A percentile compares a stretch with the other conserved stretches of the same genome.
Conservation (phyloP, 345 rosid species). For the Raphanus sativus region DNA sequence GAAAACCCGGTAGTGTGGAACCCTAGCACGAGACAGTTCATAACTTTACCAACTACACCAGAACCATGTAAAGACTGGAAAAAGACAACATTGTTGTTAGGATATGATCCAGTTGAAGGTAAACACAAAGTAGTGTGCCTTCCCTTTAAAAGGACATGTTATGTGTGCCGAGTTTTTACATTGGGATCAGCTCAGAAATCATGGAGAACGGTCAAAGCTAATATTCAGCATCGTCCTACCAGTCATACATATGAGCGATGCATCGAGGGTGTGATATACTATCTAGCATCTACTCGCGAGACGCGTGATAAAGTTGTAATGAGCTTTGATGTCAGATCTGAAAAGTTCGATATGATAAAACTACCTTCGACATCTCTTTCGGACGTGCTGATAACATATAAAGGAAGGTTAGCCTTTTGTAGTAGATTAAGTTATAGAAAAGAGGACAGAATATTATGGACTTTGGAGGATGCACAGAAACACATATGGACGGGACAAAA, state of each 20-base stretch:
- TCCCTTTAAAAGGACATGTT: background rate
- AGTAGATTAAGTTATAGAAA: background rate
- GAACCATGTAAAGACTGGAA: background rate
- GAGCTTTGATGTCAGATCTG: background rate
- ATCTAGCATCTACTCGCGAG: background rate
- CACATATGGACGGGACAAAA: background rate
- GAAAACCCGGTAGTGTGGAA: background rate
- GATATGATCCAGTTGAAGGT: constrained; percentile 7
- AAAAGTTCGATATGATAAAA: background rate
- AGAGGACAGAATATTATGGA: background rate
- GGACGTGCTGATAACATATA: background rate
- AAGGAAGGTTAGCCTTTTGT: background rate
- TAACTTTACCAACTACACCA: background rate
- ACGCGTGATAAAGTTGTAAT: background rate
- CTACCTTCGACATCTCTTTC: background rate
- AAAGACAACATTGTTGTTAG: background rate
- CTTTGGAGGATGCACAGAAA: background rate
- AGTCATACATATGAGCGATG: background rate
- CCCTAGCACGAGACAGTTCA: constrained; percentile 6
- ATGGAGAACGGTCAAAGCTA: background rate
- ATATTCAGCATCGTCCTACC: background rate
- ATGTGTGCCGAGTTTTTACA: background rate
- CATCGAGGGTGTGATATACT: background rate
- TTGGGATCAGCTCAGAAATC: background rate
- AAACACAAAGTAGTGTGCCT: constrained; percentile 12